A percentile compares a stretch with the other conserved stretches of the same genome.
Evolutionary conservation across 2,329 filamentous ascomycete genomes (phyloP).

Genomic region (Xylaria sp.): DNA sequence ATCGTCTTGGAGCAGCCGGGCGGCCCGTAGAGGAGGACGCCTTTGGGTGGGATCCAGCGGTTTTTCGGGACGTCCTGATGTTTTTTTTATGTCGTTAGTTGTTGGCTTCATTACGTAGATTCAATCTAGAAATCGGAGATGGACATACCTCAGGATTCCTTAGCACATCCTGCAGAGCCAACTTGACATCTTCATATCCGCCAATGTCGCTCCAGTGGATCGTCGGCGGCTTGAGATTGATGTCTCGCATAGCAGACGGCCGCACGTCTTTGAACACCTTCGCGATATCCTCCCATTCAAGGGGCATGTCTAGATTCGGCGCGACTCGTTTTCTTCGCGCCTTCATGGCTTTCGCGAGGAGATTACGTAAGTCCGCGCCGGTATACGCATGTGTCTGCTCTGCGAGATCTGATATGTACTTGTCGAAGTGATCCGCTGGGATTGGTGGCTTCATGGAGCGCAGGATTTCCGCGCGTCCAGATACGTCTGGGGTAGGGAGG

Average conservation of each 20-base stretch:
- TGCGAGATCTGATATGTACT: conserved; percentile 69
- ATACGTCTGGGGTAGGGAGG: conserved; percentile 79
- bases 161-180: conserved; percentile 64
- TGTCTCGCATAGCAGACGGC: conserved; percentile 88
- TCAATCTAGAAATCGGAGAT: not conserved
- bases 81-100: conserved; percentile 33
- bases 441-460: conserved; percentile 65
- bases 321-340: conserved; percentile 42
- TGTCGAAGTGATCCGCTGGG: conserved; percentile 60
- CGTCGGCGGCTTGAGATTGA: conserved; percentile 87
- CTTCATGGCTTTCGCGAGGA: conserved; percentile 65
- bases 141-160: conserved; percentile 48
- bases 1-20: conserved; percentile 96
- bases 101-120: conserved; percentile 12
- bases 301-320: conserved; percentile 34
- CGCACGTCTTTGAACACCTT: conserved; percentile 74
- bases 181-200: conserved; percentile 82
- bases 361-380: conserved; percentile 76
- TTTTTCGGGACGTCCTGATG: conserved; percentile 49
- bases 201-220: conserved; percentile 90
- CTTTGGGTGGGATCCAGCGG: conserved; percentile 74
- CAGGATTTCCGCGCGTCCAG: conserved; percentile 79
- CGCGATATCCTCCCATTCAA: conserved; percentile 65
- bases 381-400: conserved; percentile 89
- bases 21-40: conserved; percentile 88